Evolutionary conservation across 306 rosid genomes (phyloP), one percentile per base, ranked within the genome.

Genomic region (Dalbergia oliveri): DNA sequence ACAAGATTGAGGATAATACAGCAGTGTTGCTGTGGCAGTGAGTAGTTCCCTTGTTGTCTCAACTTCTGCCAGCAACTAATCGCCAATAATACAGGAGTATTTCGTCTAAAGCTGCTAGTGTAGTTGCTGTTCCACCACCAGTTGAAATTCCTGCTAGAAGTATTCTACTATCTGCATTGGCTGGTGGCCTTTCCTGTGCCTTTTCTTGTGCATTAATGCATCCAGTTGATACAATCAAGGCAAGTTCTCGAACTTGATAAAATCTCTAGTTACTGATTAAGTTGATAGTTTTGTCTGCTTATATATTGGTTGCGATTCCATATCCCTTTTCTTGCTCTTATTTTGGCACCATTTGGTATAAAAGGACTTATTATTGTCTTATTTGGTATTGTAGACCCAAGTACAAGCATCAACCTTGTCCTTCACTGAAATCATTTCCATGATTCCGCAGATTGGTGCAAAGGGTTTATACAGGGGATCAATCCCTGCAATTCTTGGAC

Each of bases 161-260:
- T 75, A 97, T 96, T 64, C 88, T 96, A 84, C 88, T 91, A 88
- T 93, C 99, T 86, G 99, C 98, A 74, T 84, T 96, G 90, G 99
- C 99, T n/a, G 99, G 99, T 66, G 99, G 99, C 78, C 97, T 96
- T 83, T 76, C 99, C 58, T 93, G 98, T 85, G 98, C 99, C 37
- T 87, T 96, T 79, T 96, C 99, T 69, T 90, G 97, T 75, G 88
- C 97, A 44, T 89, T 96, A 82, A 21, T 96, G 92, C 93, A 91
- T 81, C 99, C 99, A 39, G 88, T 96, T 54, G 99, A 96, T 88
- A 78, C 98, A 60, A 89, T 96, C 50, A 96, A 96, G 99, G 99
- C 85, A 91, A 83, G 41, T 80, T 81, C 76, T 79, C 63, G 41
- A 66, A 76, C 70, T 66, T 77, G 34, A 37, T 13, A 23, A 63